Evolutionary conservation across 1,284 basidiomycete genomes (phyloP).

Genomic region (Cryptococcus amylolentus): DNA sequence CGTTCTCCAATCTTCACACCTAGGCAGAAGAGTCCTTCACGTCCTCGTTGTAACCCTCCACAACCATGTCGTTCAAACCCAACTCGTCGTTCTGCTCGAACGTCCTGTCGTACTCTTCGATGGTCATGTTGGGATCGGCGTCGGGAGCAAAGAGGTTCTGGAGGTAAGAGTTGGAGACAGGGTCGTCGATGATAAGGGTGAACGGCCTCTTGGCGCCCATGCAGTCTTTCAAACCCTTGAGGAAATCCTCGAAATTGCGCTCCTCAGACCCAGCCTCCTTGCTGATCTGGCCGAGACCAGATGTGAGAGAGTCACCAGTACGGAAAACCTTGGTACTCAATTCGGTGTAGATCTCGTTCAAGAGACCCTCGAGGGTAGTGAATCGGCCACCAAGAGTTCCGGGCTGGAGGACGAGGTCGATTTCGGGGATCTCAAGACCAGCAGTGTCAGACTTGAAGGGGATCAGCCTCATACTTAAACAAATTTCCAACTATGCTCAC

Average conservation of each 20-base stretch:
- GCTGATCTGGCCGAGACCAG: conserved; percentile 37
- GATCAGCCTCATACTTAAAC: background rate
- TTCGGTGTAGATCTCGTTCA: conserved; percentile 94
- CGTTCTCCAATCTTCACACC: too few species aligned
- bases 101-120: conserved; percentile 76
- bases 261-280: conserved; percentile 53
- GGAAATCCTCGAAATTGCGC: conserved; percentile 67
- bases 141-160: conserved; percentile 94
- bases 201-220: conserved; percentile 73
- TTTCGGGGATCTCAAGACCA: conserved; percentile 87
- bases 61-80: conserved; percentile 93
- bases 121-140: conserved; percentile 83
- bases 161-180: conserved; percentile 90
- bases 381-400: conserved; percentile 98
- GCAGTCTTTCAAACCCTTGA: conserved; percentile 73
- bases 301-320: conserved; percentile 44
- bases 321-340: conserved; percentile 85
- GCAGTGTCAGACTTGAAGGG: conserved; percentile 76
- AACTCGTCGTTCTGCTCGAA: conserved; percentile 94
- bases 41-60: conserved; percentile 70
- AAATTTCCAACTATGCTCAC: conserved; percentile 48
- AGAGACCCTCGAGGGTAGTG: conserved; percentile 92
- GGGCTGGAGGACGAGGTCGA: conserved; percentile 84
- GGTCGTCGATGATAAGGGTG: conserved; percentile 93
- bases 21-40: conserved; percentile 16